These are phyloP conservation scores for Pseudoturritis turrita DNA, from an alignment of 345 rosid genomes.

Conservation along the genomic window DNA sequence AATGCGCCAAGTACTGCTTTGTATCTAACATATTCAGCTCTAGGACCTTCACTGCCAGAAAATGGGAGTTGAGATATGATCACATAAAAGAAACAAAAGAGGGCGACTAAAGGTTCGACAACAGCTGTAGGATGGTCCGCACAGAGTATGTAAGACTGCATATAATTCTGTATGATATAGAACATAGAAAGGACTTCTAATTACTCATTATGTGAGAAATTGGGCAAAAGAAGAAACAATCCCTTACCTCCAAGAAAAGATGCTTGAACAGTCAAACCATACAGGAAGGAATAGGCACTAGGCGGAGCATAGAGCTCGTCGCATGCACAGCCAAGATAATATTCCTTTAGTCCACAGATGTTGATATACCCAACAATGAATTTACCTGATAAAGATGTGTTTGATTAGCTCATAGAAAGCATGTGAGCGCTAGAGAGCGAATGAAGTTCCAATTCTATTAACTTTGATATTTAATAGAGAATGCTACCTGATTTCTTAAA, in stretches of 20 bases:
- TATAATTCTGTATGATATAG: not conserved
- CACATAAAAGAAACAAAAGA: not conserved
- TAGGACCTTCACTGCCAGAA: not conserved
- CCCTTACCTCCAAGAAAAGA: constrained; percentile 78
- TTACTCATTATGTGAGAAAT: not conserved
- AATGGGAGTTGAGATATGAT: not conserved
- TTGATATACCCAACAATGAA: constrained; percentile 71
- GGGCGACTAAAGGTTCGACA: not conserved
- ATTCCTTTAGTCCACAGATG: constrained; percentile 79
- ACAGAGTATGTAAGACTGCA: not conserved
- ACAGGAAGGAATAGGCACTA: constrained; percentile 84
- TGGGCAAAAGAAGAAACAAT: constrained; percentile 2
- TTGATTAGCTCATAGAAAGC: constrained; percentile 7
- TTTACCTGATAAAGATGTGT: constrained; percentile 49
- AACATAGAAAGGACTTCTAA: not conserved
- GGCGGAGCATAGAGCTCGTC: constrained; percentile 89
- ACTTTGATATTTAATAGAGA: not conserved
- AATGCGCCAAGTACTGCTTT: not conserved
- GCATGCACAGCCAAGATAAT: constrained; percentile 87
- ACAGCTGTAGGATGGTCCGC: not conserved
- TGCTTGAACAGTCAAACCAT: constrained; percentile 89
- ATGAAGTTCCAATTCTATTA: not conserved
- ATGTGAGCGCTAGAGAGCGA: not conserved
- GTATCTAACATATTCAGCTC: not conserved
- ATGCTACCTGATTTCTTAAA: constrained; percentile 87